Evolutionary conservation across 768 basidiomycete genomes (phyloP).

Genomic region (Piloderma croceum): DNA sequence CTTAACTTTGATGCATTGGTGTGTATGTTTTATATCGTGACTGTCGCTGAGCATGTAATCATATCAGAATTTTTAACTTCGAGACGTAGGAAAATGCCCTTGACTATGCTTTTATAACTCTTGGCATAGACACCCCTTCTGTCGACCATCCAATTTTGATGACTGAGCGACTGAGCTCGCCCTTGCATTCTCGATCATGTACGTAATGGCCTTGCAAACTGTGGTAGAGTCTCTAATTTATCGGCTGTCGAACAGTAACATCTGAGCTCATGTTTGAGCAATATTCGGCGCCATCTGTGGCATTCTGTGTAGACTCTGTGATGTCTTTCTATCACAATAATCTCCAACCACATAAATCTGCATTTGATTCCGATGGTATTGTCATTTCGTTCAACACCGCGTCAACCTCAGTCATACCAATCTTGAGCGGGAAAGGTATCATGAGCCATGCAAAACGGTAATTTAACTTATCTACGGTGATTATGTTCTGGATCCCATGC

Average conservation of each 20-base stretch:
- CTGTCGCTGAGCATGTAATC: slow-evolving; percentile 5
- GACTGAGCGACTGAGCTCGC: slow-evolving; percentile 87
- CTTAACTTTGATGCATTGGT: slow-evolving; percentile 92
- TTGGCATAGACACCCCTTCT: slow-evolving; percentile 72
- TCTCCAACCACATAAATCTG: slow-evolving; percentile 23
- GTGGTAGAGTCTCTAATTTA: no score
- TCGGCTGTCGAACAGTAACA: slow-evolving; percentile 55
- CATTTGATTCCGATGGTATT: slow-evolving; percentile 65
- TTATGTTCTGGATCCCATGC: background rate
- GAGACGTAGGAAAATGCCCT: slow-evolving; percentile 83
- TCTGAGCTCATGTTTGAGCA: slow-evolving; percentile 96
- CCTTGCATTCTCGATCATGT: slow-evolving; percentile 84
- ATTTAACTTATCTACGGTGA: slow-evolving; percentile 8
- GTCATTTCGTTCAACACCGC: slow-evolving; percentile 89
- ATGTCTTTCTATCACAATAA: slow-evolving; percentile 91
- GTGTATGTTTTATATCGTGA: slow-evolving; percentile 27
- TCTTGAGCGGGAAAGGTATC: slow-evolving; percentile 76
- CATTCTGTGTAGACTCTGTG: slow-evolving; percentile 84
- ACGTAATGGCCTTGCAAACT: slow-evolving; percentile 35
- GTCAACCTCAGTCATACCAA: slow-evolving; percentile 85
- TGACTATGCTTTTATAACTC: slow-evolving; percentile 84
- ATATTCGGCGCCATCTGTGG: slow-evolving; percentile 79
- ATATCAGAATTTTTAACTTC: background rate
- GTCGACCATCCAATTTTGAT: slow-evolving; percentile 89
- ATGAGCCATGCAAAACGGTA: slow-evolving; percentile 86